Percentiles rank a stretch among this genome's conserved stretches.
phyloP scores from a whole-genome alignment of 257 asterid species.

The Rauvolfia tetraphylla region DNA sequence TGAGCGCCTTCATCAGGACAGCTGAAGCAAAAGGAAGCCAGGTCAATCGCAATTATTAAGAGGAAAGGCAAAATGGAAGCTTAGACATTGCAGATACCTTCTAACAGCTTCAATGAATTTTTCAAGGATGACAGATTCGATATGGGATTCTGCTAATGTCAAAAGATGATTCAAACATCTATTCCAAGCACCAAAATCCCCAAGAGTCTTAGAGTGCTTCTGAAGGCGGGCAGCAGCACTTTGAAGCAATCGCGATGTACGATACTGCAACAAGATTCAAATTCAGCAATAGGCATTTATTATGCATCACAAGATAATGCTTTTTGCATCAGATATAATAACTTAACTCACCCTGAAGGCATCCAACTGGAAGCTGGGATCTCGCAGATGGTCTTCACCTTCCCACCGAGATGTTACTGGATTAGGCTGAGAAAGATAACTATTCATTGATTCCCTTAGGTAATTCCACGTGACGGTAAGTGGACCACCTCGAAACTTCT shows the following conservation, averaged over 20 bases:
- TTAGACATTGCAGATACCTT: constrained; percentile 40
- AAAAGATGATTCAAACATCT: constrained; percentile 92
- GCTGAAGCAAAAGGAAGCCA: constrained; percentile 35
- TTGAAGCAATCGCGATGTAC: constrained; percentile 90
- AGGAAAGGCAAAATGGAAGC: neutral
- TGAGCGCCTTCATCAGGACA: constrained; percentile 75
- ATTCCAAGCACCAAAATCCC: constrained; percentile 98
- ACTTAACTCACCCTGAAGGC: constrained; percentile 81
- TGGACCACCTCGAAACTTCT: constrained; percentile 84
- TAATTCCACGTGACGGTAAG: constrained; percentile 90
- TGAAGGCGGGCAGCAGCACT: constrained; percentile 79
- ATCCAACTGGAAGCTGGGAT: constrained; percentile 90
- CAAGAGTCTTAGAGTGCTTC: constrained; percentile 86
- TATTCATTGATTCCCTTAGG: constrained; percentile 87
- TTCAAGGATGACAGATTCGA: constrained; percentile 79
- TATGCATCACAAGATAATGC: neutral
- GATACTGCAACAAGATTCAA: constrained; percentile 56
- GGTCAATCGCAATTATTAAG: constrained; percentile 16
- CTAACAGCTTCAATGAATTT: constrained; percentile 78
- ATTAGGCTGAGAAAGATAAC: constrained; percentile 87
- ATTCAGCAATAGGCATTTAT: neutral
- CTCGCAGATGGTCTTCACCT: constrained; percentile 81
- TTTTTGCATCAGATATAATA: neutral
- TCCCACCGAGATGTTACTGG: constrained; percentile 99
- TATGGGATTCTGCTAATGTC: constrained; percentile 96